phyloP scores from a whole-genome alignment of 2,329 filamentous ascomycete genomes.

The Monilinia vaccinii-corymbosi region DNA sequence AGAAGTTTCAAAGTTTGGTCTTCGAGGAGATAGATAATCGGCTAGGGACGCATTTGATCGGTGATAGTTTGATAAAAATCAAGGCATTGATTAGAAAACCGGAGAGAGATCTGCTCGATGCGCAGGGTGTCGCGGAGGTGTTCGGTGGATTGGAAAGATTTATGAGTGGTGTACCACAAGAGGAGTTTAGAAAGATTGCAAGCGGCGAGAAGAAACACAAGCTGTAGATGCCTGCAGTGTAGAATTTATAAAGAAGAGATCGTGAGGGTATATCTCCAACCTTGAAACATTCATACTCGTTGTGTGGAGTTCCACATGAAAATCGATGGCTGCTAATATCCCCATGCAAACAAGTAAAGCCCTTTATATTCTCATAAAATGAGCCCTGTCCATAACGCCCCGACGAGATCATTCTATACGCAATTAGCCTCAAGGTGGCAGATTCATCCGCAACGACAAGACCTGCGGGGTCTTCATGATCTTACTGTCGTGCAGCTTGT shows the following conservation, averaged over 20 bases:
- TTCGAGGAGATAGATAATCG: conserved; percentile 72
- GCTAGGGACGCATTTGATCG: conserved; percentile 70
- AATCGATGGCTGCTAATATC: not conserved
- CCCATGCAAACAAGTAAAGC: not conserved
- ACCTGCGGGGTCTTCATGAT: not conserved
- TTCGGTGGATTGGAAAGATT: conserved; percentile 81
- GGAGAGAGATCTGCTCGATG: conserved; percentile 63
- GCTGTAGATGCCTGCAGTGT: conserved; percentile 41
- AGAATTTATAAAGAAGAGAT: conserved; percentile 6
- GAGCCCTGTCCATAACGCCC: not conserved
- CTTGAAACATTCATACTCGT: not conserved
- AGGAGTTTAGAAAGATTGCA: conserved; percentile 80
- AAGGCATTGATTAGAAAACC: conserved; percentile 74
- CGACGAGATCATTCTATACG: not conserved
- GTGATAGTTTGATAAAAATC: conserved; percentile 70
- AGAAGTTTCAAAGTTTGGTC: conserved; percentile 62
- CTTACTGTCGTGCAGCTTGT: not conserved
- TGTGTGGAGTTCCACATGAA: not conserved
- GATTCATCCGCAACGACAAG: not conserved
- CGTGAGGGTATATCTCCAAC: not conserved
- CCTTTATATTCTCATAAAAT: not conserved
- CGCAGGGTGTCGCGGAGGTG: conserved; percentile 73
- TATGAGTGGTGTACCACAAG: conserved; percentile 55
- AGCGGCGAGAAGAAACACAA: conserved; percentile 91
- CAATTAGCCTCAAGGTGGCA: not conserved